Base-by-base conservation (phyloP, 2,329 filamentous ascomycete genomes). In the Ophiocordyceps unilateralis region DNA sequence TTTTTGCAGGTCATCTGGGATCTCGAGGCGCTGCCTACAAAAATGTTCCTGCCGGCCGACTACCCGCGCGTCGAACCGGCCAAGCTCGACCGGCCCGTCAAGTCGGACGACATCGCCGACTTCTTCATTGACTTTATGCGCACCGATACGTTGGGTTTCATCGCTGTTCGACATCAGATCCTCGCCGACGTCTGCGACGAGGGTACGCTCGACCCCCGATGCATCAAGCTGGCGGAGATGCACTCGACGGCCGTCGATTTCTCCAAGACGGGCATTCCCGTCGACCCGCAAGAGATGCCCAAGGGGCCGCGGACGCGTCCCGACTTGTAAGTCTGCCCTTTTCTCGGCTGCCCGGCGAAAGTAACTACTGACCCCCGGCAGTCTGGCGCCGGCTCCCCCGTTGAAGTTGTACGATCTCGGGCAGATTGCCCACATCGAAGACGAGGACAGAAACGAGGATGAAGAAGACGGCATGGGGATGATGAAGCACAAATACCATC, bases 91-190 rank as follows among this genome's bases (percentile, higher is more conserved):
- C 67, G 81, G 1, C 47, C 60, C 0, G 81, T 93, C 0, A 59
- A 58, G 1, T 58, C 59, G 2, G 56, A 71, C 1, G 84, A 93
- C 50, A 91, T 93, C 63, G 77, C 76, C 0, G 66, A 81, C 11
- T 91, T 89, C 58, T 91, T 93, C 48, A 68, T 93, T n/a, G 66
- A 77, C 15, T 86, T 85, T 47, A 83, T 85, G 76, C 67, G 70
- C 46, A 74, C 71, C 1, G 78, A 84, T 50, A 67, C 76, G 17
- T 58, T 84, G 2, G 79, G 78, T 0, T 55, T 78, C 39, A 83
- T 86, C 49, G 77, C 80, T 0, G 76, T 60, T 0, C 60, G 69
- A 2, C 81, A 86, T 51, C 67, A 77, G 49, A 68, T 81, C 1
- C 53, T 83, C 15, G 76, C 81, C 0, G 82, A 86, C 52, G 66